Conservation (phyloP, 2,329 filamentous ascomycete species). For the Colletotrichum theobromicola region DNA sequence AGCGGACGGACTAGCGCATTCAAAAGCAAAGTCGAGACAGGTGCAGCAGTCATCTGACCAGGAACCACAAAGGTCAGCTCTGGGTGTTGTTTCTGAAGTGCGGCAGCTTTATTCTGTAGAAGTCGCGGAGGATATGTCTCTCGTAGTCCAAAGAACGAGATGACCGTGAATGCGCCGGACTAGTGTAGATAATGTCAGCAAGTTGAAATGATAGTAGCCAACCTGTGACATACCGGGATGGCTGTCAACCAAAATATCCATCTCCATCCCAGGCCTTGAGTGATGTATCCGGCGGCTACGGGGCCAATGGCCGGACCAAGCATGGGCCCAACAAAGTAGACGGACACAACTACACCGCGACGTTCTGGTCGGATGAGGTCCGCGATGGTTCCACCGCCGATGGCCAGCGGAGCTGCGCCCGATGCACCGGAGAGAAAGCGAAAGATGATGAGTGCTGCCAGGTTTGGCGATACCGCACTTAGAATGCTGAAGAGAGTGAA, state of each 20-base stretch:
- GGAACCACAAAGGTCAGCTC: not conserved
- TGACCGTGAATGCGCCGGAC: not conserved
- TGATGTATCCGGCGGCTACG: conserved; percentile 48
- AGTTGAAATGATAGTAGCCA: fast-evolving
- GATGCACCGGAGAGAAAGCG: conserved; percentile 32
- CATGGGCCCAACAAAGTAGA: conserved; percentile 47
- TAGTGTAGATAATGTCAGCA: fast-evolving
- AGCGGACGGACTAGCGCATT: not conserved
- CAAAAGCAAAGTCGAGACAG: not conserved
- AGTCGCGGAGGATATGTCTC: not conserved
- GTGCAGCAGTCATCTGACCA: not conserved
- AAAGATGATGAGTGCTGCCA: conserved; percentile 55
- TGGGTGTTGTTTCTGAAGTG: not conserved
- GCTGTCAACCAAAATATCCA: conserved; percentile 55
- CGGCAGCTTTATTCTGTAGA: not conserved
- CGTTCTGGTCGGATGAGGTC: conserved; percentile 65
- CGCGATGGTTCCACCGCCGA: conserved; percentile 70
- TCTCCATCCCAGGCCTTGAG: conserved; percentile 48
- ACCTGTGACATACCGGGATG: conserved; percentile 28
- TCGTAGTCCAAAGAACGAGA: not conserved
- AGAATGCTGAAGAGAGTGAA: conserved; percentile 45
- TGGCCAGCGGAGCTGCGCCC: not conserved
- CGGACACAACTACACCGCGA: conserved; percentile 61
- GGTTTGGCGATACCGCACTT: conserved; percentile 20
- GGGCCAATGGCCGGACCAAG: conserved; percentile 53